Base-by-base conservation (phyloP, 2,329 filamentous ascomycete species). In the Xylaria sp. region DNA sequence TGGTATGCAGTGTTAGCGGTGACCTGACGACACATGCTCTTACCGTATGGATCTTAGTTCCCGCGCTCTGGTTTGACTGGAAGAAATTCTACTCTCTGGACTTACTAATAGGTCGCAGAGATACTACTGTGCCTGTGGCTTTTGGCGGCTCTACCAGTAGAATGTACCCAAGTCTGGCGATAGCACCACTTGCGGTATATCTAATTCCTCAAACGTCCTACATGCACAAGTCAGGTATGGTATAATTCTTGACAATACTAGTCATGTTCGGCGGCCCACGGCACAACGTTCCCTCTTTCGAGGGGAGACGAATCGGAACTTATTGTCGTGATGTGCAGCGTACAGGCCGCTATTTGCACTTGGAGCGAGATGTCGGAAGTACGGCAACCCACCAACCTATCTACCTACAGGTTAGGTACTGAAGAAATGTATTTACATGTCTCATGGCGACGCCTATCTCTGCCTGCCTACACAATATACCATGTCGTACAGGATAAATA, bases 211-310 rank as follows among this genome's bases (percentile, higher is more conserved):
- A n/a, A n/a, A n/a, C n/a, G n/a, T n/a, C n/a, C n/a, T n/a, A n/a
- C n/a, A n/a, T n/a, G n/a, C n/a, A n/a, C n/a, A n/a, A n/a, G n/a
- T n/a, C n/a, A n/a, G n/a, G n/a, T n/a, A n/a, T n/a, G n/a, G n/a
- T n/a, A n/a, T n/a, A n/a, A n/a, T n/a, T n/a, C n/a, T n/a, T n/a
- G n/a, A n/a, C n/a, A n/a, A n/a, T n/a, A 28, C 54, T 14, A 59
- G 47, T 59, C 38, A 59, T 40, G 47, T n/a, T 59, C 37, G 47
- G 38, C 51, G 38, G 14, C 23, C 25, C 23, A 21, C 25, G n/a
- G 40, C 40, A 37, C 38, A 35, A n/a, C n/a, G n/a, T n/a, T n/a
- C n/a, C 19, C 1, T 45, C 11, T 45, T 23, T 9, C 11, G 11
- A 35, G 11, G 21, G 25, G 38, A 21, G 21, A n/a, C 17, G 38